Evolutionary conservation across 345 rosid genomes (phyloP).

Genomic region (Eucalyptus leucophloia): DNA sequence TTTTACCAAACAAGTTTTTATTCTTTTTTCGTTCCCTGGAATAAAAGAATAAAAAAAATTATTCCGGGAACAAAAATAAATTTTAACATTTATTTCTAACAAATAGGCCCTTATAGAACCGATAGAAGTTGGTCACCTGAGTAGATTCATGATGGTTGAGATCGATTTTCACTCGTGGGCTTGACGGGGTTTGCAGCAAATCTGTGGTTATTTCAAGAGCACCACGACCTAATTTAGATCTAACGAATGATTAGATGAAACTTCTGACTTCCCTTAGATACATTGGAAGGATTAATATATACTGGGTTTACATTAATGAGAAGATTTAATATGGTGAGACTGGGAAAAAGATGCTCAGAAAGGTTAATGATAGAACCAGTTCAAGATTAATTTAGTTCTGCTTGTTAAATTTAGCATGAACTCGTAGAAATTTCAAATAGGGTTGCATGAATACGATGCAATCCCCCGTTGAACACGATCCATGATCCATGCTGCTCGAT

Average conservation of each 20-base stretch:
- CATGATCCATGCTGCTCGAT: constrained; percentile 3
- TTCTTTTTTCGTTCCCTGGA: fast-evolving
- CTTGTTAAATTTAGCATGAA: neutral
- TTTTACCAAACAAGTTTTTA: fast-evolving
- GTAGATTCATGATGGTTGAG: neutral
- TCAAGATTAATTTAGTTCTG: neutral
- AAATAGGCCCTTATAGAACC: neutral
- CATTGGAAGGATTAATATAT: neutral
- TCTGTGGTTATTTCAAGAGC: neutral
- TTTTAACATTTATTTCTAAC: too few relatives aligned
- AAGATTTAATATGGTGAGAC: neutral
- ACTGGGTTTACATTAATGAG: neutral
- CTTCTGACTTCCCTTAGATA: neutral
- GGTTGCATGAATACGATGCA: neutral
- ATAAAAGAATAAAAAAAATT: too few relatives aligned
- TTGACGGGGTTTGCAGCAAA: neutral
- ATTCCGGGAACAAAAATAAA: fast-evolving
- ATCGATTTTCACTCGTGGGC: neutral
- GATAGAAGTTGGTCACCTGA: neutral
- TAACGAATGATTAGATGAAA: neutral
- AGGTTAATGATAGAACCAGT: neutral
- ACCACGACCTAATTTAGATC: neutral
- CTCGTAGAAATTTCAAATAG: neutral
- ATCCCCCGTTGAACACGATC: constrained; percentile 9
- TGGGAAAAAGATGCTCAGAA: neutral